Percentiles rank a stretch among this genome's conserved stretches.
Conservation (phyloP, 192 early-diverging fungal genomes). For the Podila horticola region DNA sequence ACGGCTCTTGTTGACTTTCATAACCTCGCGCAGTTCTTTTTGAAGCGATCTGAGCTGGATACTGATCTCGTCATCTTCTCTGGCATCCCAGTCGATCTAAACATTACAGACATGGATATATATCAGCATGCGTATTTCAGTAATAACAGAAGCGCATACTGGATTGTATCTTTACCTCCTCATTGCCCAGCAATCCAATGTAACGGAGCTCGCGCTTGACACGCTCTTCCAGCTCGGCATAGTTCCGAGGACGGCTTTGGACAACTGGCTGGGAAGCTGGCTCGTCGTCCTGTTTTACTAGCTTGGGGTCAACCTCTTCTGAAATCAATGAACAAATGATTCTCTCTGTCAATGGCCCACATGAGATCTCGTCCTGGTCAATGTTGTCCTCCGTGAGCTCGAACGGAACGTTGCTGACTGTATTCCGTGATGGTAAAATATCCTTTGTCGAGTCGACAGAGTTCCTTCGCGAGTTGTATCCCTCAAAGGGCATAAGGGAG, state of each 20-base stretch:
- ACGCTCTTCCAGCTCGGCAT: conserved; percentile 80
- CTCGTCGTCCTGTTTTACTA: conserved; percentile 46
- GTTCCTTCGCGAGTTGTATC: conserved; percentile 38
- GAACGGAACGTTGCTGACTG: conserved; percentile 35
- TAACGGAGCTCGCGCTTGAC: conserved; percentile 84
- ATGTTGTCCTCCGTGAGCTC: conserved; percentile 62
- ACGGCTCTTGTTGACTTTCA: conserved; percentile 71
- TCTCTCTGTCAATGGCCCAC: conserved; percentile 84
- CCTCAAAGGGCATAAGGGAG: conserved; percentile 59
- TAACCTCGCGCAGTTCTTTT: conserved; percentile 76
- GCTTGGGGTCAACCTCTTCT: conserved; percentile 66
- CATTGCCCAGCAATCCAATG: conserved; percentile 83
- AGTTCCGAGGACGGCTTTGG: conserved; percentile 53
- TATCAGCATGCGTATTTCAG: background rate
- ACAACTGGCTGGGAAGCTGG: background rate
- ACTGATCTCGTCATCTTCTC: conserved; percentile 81
- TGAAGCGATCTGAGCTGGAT: conserved; percentile 75
- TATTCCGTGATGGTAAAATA: conserved; percentile 23
- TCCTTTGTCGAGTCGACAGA: conserved; percentile 44
- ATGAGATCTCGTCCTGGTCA: conserved; percentile 67
- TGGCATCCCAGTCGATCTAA: conserved; percentile 72
- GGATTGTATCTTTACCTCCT: conserved; percentile 63
- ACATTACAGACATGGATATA: background rate
- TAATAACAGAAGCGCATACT: too few relatives aligned
- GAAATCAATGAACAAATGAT: conserved; percentile 73